These are phyloP conservation scores for Cicer yamashitae DNA, from an alignment of 306 rosid genomes.

Conservation along the genomic window DNA sequence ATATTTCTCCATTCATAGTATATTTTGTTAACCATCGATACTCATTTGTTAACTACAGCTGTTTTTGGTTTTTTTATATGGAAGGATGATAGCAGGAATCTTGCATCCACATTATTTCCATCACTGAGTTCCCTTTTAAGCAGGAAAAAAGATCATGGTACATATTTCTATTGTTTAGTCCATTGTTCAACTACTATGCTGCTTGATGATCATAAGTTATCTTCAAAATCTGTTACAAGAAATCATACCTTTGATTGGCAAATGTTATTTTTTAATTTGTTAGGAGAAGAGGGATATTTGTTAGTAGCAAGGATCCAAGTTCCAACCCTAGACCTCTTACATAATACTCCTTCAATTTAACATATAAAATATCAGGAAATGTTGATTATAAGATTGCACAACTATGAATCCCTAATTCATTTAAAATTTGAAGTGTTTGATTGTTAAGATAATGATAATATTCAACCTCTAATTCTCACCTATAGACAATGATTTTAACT, in stretches of 20 bases:
- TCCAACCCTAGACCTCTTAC: too few species aligned
- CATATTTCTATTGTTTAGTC: conserved; percentile 34
- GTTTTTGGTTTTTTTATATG: conserved; percentile 39
- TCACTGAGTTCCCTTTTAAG: conserved; percentile 61
- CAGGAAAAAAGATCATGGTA: conserved; percentile 95
- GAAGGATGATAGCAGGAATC: conserved; percentile 88
- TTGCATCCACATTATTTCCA: conserved; percentile 84
- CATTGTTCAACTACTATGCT: conserved; percentile 6
- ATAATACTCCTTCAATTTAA: too few species aligned
- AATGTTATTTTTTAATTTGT: too few species aligned
- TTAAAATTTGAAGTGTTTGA: too few species aligned
- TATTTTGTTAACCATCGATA: not conserved
- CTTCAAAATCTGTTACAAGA: not conserved
- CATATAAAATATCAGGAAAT: too few species aligned
- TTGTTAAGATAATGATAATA: too few species aligned
- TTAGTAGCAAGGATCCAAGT: too few species aligned
- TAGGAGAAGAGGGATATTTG: too few species aligned
- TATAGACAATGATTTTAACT: too few species aligned
- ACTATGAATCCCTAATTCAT: too few species aligned
- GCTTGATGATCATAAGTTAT: conserved; percentile 22
- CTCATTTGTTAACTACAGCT: conserved; percentile 30
- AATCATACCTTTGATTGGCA: not conserved
- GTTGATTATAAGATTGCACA: too few species aligned
- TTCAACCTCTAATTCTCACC: too few species aligned
- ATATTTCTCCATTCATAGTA: conserved; percentile 19